Evolutionary conservation across 2,329 filamentous ascomycete genomes (phyloP).

Genomic region (Ploettnerulaceae sp.): DNA sequence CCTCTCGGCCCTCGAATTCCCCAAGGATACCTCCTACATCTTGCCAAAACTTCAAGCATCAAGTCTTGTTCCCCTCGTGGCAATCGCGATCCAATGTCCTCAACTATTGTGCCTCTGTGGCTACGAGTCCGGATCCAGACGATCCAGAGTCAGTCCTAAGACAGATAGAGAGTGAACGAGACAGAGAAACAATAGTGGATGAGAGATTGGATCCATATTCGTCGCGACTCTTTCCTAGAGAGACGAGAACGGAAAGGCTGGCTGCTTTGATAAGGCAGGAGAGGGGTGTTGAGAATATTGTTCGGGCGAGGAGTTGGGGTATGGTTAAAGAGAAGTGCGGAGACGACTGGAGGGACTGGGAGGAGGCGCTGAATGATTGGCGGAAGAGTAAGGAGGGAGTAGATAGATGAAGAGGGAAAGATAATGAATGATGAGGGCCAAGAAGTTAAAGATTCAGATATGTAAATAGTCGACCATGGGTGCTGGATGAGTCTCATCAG

Average conservation of each 20-base stretch:
- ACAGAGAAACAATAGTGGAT: conserved; percentile 71
- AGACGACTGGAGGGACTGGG: conserved; percentile 53
- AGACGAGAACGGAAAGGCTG: conserved; percentile 75
- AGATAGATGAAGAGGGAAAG: background rate
- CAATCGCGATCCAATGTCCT: conserved; percentile 75
- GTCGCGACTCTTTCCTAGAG: conserved; percentile 70
- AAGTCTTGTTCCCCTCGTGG: conserved; percentile 85
- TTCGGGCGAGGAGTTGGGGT: conserved; percentile 77
- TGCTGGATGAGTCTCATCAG: background rate
- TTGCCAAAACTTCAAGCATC: conserved; percentile 69
- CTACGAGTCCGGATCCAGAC: conserved; percentile 79
- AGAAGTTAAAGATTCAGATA: too few relatives aligned
- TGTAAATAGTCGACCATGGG: too few relatives aligned
- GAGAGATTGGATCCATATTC: conserved; percentile 92
- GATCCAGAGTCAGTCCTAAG: conserved; percentile 72
- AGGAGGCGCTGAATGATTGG: conserved; percentile 62
- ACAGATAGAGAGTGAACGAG: conserved; percentile 64
- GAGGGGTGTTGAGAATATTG: conserved; percentile 69
- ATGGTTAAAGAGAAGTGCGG: conserved; percentile 72
- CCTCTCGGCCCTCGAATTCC: conserved; percentile 43
- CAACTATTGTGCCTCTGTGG: conserved; percentile 84
- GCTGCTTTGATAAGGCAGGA: conserved; percentile 71
- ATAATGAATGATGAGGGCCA: background rate
- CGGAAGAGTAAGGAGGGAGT: conserved; percentile 34
- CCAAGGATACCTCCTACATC: conserved; percentile 54